Evolutionary conservation across 495 filamentous ascomycete genomes (phyloP), one percentile per base, ranked within the genome.

Genomic region (Lasiosphaeria miniovina): DNA sequence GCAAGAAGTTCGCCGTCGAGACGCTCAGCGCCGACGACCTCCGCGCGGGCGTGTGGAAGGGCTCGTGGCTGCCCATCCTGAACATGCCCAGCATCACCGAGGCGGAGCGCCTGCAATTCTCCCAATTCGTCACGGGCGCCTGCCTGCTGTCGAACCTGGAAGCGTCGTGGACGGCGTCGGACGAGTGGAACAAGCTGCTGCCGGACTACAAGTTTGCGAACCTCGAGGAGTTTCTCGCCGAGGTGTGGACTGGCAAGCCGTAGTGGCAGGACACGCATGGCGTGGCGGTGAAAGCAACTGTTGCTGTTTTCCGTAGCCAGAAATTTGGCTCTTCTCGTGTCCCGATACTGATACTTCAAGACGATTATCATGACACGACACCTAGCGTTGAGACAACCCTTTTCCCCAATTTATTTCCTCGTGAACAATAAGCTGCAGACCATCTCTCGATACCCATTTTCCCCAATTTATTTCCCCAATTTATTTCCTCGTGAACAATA

Each of bases 101-200:
- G 2, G 79, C 83, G 5, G 66, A 81, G 54, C 65, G 62, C 12
- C 69, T 72, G 2, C 35, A 52, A 5, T 53, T 81, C 6, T 59
- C 69, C 6, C 74, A 67, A 54, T 52, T 52, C 1, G 54, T 82
- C 14, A 54, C 68, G 10, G 65, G 67, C 8, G 75, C 77, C 4
- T 71, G 81, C 24, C 53, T 84, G 2, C 52, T 83, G 10, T 75
- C 66, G 14, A 74, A 70, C 48, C 49, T 65, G 1, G 69, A 64
- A 0, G 76, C 76, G 11, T 74, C 72, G 0, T 79, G 68, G 64
- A 61, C 67, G 50, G 71, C 79, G 0, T 81, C 77, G 24, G 78
- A 84, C 54, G 81, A 79, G 61, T 80, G 72, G 67, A 86, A 86
- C 63, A 66, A 68, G 32, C 56, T 85, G 31, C 62, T 86, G 32